These are phyloP conservation scores for Thraustochytrium sp. DNA, from an alignment of 352 stramenopile genomes.

Conservation along the genomic window DNA sequence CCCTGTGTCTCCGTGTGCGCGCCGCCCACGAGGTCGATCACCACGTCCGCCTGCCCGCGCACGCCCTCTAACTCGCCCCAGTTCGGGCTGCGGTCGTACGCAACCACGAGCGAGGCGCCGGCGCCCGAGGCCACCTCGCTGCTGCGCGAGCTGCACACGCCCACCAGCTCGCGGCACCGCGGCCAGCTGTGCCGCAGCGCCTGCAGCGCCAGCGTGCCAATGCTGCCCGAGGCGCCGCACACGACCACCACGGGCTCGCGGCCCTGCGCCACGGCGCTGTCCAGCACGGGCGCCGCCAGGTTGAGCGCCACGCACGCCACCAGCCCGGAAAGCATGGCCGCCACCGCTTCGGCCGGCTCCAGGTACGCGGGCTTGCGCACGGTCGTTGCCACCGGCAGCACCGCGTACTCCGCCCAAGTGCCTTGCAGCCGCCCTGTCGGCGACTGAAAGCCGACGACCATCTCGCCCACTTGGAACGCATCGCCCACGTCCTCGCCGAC, in stretches of 20 bases:
- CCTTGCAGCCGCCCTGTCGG: background rate
- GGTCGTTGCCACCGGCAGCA: background rate
- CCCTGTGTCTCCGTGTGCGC: background rate
- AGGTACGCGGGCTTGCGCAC: background rate
- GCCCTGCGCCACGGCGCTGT: background rate
- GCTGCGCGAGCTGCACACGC: background rate
- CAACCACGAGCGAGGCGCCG: background rate
- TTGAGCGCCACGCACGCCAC: background rate
- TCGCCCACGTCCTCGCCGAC: background rate
- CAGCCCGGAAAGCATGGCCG: background rate
- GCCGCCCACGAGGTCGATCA: background rate
- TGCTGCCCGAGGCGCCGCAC: background rate
- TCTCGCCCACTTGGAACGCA: background rate
- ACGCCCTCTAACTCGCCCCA: background rate
- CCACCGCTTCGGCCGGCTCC: background rate
- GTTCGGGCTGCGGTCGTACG: background rate
- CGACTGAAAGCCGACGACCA: background rate
- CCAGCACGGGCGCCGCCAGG: background rate
- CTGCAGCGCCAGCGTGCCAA: background rate
- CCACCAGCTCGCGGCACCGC: background rate
- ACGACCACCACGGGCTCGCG: background rate
- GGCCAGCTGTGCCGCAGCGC: background rate
- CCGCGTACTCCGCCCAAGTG: background rate
- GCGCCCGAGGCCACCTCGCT: background rate
- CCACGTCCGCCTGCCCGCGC: background rate